Evolutionary conservation across 176 grass and related monocot species (phyloP).

Genomic region (Microstegium vimineum): DNA sequence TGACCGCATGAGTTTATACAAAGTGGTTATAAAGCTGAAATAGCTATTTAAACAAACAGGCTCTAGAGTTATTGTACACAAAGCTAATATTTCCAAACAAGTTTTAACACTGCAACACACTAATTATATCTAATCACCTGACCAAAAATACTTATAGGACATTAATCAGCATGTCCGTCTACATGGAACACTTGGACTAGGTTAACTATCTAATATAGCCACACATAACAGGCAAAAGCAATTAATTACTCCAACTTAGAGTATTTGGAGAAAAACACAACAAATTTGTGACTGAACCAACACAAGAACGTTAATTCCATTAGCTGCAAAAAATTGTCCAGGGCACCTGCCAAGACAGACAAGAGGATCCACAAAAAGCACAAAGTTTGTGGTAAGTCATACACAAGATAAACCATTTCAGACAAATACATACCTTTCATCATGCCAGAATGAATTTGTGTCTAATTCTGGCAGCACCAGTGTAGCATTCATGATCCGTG

Average conservation of each 20-base stretch:
- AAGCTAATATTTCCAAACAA: neutral
- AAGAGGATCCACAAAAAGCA: constrained; percentile 1
- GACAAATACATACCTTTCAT: constrained; percentile 69
- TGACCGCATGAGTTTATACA: neutral
- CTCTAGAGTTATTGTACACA: neutral
- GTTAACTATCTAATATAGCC: neutral
- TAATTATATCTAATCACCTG: neutral
- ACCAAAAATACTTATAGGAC: neutral
- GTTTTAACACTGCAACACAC: neutral
- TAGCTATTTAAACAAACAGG: neutral
- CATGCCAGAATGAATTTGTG: constrained; percentile 95
- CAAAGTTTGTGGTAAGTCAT: neutral
- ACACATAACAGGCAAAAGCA: neutral
- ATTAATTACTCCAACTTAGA: neutral
- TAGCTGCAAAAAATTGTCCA: neutral
- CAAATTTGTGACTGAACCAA: neutral
- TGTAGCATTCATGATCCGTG: constrained; percentile 96
- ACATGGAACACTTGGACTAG: neutral
- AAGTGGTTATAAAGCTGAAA: neutral
- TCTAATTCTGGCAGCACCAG: constrained; percentile 93
- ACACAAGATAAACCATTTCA: constrained; percentile 7
- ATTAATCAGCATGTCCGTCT: neutral
- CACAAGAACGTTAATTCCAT: neutral
- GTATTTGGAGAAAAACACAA: neutral
- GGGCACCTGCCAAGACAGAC: neutral